These are phyloP conservation scores for Dothidotthia symphoricarpi DNA, from an alignment of 2,329 filamentous ascomycete genomes.

Conservation along the genomic window DNA sequence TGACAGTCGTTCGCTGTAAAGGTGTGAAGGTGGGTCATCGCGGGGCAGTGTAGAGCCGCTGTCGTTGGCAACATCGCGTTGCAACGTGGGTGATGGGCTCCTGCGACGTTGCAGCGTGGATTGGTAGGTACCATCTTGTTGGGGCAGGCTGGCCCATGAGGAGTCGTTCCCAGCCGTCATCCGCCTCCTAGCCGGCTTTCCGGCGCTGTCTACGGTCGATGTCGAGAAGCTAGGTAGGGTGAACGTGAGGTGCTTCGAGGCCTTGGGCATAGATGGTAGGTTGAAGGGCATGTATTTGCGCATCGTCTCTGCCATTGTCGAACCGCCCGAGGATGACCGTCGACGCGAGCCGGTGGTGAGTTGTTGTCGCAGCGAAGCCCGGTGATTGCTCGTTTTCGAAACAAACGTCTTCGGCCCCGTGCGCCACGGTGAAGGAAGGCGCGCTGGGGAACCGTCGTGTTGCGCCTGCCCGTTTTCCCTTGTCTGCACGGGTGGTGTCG, in stretches of 20 bases:
- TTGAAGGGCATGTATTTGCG: slow-evolving; percentile 41
- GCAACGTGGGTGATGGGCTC: slow-evolving; percentile 12
- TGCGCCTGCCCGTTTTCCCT: slow-evolving; percentile 4
- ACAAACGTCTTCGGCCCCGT: slow-evolving; percentile 39
- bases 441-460: slow-evolving; percentile 17
- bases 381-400: slow-evolving; percentile 37
- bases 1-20: no score
- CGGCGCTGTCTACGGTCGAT: slow-evolving; percentile 25
- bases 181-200: slow-evolving; percentile 15
- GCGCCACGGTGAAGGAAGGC: slow-evolving; percentile 49
- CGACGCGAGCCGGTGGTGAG: slow-evolving; percentile 39
- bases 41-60: slow-evolving; percentile 18
- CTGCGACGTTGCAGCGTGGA: slow-evolving; percentile 11
- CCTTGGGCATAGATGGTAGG: slow-evolving; percentile 39
- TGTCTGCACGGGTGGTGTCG: no score
- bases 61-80: slow-evolving; percentile 19
- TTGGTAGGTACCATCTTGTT: slow-evolving; percentile 23
- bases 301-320: slow-evolving; percentile 30
- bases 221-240: slow-evolving; percentile 36
- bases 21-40: neutral
- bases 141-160: slow-evolving; percentile 11
- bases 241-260: slow-evolving; percentile 39
- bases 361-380: slow-evolving; percentile 41
- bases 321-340: slow-evolving; percentile 39
- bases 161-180: slow-evolving; percentile 13